Base-by-base conservation (phyloP, 371 early-diverging fungal genomes). In the Apophysomyces trapeziformis region DNA sequence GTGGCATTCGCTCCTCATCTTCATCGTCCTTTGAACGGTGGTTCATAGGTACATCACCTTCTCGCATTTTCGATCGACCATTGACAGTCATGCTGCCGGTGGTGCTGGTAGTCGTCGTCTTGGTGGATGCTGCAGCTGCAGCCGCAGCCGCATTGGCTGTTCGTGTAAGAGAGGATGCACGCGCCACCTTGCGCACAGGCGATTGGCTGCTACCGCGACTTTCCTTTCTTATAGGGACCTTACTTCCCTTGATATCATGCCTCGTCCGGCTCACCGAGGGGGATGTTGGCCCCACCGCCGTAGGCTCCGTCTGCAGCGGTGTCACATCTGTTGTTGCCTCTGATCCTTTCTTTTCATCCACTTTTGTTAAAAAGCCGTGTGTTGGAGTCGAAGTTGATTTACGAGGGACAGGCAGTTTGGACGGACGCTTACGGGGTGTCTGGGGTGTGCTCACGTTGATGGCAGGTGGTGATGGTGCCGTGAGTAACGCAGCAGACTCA, bases 1-100 rank as follows among this genome's bases (percentile, higher is more conserved):
- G 61, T 38, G 73, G 67, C 4, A 67, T 26, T 26, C 26, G 26
- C 2, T 26, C 71, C 26, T 70, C 69, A 1, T 75, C 77, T 1
- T 76, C 76, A 8, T 71, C 69, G 1, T 72, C 69, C 37, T 54
- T 56, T 8, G 59, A 37, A 32, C 43, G 16, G 7, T 44, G 61
- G 7, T 57, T 35, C 65, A 65, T 65, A 1, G 65, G 65, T 37
- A 65, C 45, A 58, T 65, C 65, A 4, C 58, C 65, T 21, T 65
- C 65, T 18, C 65, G 43, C n/a, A 46, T n/a, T 36, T 46, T 65
- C 0, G 65, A 16, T 16, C 16, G 26, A 26, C 26, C 26, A 26
- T 26, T 26, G 2, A 26, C 26, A 26, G 26, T 2, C 2, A 26
- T 26, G 26, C 26, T 26, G 26, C 26, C 2, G 26, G 26, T 26